Evolutionary conservation across 352 stramenopile species (phyloP).

Genomic region (Thalassiosira ordinaria): DNA sequence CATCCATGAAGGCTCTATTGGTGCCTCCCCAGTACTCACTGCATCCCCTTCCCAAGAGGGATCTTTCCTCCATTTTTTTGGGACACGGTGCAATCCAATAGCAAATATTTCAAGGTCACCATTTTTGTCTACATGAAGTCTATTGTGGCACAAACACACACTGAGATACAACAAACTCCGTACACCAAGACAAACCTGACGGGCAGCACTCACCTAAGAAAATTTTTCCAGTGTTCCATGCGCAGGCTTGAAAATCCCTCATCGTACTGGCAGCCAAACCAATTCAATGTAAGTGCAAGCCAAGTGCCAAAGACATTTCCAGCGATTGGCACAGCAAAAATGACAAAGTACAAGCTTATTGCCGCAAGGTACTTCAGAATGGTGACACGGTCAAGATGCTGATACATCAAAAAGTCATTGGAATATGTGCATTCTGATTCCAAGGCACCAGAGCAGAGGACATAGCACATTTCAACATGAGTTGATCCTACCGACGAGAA

Average conservation of each 20-base stretch:
- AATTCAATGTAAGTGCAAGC: slow-evolving; percentile 62
- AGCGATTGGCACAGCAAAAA: slow-evolving; percentile 64
- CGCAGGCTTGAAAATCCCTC: slow-evolving; percentile 62
- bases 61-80: slow-evolving; percentile 60
- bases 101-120: slow-evolving; percentile 68
- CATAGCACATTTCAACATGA: slow-evolving; percentile 54
- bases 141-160: too few species aligned
- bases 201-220: slow-evolving; percentile 31
- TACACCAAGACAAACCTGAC: too few species aligned
- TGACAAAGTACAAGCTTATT: slow-evolving; percentile 62
- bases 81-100: slow-evolving; percentile 61
- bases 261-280: slow-evolving; percentile 66
- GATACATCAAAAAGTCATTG: slow-evolving; percentile 45
- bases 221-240: slow-evolving; percentile 74
- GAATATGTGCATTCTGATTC: slow-evolving; percentile 42
- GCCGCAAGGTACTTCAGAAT: slow-evolving; percentile 54
- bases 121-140: slow-evolving; percentile 42
- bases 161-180: too few species aligned
- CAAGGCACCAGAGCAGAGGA: slow-evolving; percentile 40
- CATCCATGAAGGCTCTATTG: slow-evolving; percentile 50
- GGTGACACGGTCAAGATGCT: slow-evolving; percentile 44
- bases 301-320: slow-evolving; percentile 66
- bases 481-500: too few species aligned
- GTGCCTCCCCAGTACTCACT: slow-evolving; percentile 9
- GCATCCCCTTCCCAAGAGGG: slow-evolving; percentile 39